Evolutionary conservation across 306 rosid genomes (phyloP).

Genomic region (Cicer arietinum): DNA sequence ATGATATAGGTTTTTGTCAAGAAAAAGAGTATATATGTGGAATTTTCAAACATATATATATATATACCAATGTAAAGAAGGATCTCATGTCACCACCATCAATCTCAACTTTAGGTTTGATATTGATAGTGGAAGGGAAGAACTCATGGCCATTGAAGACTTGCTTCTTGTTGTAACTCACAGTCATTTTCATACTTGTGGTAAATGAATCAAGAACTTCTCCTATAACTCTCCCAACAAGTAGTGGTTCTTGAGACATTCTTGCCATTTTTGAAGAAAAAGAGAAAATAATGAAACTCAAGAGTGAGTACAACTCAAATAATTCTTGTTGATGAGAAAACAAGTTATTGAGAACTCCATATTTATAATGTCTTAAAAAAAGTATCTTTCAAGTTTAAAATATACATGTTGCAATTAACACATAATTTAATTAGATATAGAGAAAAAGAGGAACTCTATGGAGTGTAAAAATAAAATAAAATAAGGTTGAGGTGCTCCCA

Average conservation of each 20-base stretch:
- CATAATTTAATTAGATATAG: slow-evolving; percentile 15
- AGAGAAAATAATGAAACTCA: background rate
- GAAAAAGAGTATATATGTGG: background rate
- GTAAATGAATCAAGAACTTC: slow-evolving; percentile 87
- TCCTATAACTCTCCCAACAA: slow-evolving; percentile 88
- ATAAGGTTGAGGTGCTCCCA: slow-evolving; percentile 20
- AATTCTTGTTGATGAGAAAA: slow-evolving; percentile 38
- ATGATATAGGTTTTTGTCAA: slow-evolving; percentile 1
- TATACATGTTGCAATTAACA: background rate
- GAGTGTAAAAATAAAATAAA: background rate
- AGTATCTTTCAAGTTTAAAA: slow-evolving; percentile 45
- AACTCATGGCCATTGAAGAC: slow-evolving; percentile 90
- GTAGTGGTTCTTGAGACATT: slow-evolving; percentile 63
- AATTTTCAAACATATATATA: slow-evolving; percentile 32
- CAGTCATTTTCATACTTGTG: slow-evolving; percentile 59
- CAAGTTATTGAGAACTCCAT: slow-evolving; percentile 41
- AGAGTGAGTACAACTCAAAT: slow-evolving; percentile 11
- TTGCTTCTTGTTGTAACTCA: slow-evolving; percentile 65
- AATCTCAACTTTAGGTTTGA: slow-evolving; percentile 85
- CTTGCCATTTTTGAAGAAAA: slow-evolving; percentile 59
- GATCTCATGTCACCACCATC: slow-evolving; percentile 86
- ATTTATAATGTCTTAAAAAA: slow-evolving; percentile 55
- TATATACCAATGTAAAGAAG: slow-evolving; percentile 81
- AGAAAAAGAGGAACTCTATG: slow-evolving; percentile 2
- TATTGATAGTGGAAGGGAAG: slow-evolving; percentile 72